Base-by-base conservation (phyloP, 176 grass and related monocot species). In the Carex scoparia region DNA sequence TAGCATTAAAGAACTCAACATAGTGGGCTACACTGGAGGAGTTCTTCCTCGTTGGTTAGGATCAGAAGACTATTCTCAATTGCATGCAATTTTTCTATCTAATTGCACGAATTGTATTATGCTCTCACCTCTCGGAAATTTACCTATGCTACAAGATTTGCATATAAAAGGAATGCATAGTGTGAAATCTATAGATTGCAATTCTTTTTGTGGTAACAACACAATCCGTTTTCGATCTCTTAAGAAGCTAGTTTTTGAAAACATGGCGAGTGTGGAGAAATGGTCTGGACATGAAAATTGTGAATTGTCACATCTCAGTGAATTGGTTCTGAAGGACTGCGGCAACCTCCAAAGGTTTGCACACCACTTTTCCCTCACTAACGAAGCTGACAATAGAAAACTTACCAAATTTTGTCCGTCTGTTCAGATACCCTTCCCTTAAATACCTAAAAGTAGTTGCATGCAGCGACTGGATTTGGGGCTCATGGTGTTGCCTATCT, bases 311-410 rank as follows among this genome's bases (percentile, higher is more conserved):
- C 15, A 3, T 63, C 87, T 94, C 65, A 14, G 2, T 72, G 89
- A 87, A 67, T 89, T 91, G 76, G 31, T 84, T 58, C 4, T 85
- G 11, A 80, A 94, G 64, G 61, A 94, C 5, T 94, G 91, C 11
- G 3, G 16, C 32, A 74, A 48, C 28, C 59, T 92, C 9, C 33
- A 70, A 53, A 82, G 73, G 71, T 19, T 92, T 0, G 72, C 32
- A 4, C 90, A 92, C 68, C 59, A 54, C n/a, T 18, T 84, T 92
- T 38, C 84, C 84, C 30, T 92, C 68, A 2, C n/a, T 92, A 53
- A 42, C 75, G 31, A 85, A 73, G 33, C 1, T 87, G 60, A 82
- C 42, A 12, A 81, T 85, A 27, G 44, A 87, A 89, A 86, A 70
- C 3, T 87, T 74, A 46, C 81, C 28, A 2, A 0, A 2, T 0